A percentile compares a stretch with the other conserved stretches of the same genome.
Evolutionary conservation across 305 asterid genomes (phyloP).

Genomic region (Galium porrigens): DNA sequence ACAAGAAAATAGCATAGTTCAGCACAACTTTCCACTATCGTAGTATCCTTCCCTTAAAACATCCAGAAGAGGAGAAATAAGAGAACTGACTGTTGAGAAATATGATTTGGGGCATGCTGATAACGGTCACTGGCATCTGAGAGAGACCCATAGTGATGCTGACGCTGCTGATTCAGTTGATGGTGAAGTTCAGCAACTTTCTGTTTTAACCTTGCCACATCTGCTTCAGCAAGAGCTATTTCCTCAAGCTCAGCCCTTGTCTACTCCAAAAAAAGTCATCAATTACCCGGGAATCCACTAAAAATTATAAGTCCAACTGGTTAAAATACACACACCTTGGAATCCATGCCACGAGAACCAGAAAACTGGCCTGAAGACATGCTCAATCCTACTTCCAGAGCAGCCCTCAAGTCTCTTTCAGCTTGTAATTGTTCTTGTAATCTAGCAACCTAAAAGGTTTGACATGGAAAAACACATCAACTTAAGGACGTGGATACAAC

Average conservation of each 20-base stretch:
- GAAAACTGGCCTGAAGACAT: conserved; percentile 83
- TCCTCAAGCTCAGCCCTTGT: conserved; percentile 96
- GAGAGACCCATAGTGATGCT: conserved; percentile 67
- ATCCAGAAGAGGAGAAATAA: background rate
- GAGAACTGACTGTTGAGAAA: conserved; percentile 48
- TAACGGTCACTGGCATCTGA: conserved; percentile 50
- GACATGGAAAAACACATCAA: background rate
- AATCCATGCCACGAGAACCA: conserved; percentile 78
- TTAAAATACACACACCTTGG: conserved; percentile 44
- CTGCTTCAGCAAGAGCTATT: conserved; percentile 97
- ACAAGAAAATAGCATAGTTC: conserved; percentile 12
- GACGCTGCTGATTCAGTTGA: conserved; percentile 91
- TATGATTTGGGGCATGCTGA: conserved; percentile 44
- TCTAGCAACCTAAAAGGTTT: conserved; percentile 53
- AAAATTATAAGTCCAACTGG: conserved; percentile 8
- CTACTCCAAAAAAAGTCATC: conserved; percentile 25
- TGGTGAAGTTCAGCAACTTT: conserved; percentile 91
- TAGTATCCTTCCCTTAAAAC: background rate
- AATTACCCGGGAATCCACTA: background rate
- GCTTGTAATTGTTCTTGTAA: conserved; percentile 98
- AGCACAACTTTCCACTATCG: background rate
- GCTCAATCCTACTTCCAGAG: conserved; percentile 88
- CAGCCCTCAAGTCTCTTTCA: conserved; percentile 92
- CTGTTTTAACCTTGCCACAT: conserved; percentile 81
- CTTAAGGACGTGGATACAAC: background rate